phyloP scores from a whole-genome alignment of 106 monocot genomes.

The Dendrobium officinale region DNA sequence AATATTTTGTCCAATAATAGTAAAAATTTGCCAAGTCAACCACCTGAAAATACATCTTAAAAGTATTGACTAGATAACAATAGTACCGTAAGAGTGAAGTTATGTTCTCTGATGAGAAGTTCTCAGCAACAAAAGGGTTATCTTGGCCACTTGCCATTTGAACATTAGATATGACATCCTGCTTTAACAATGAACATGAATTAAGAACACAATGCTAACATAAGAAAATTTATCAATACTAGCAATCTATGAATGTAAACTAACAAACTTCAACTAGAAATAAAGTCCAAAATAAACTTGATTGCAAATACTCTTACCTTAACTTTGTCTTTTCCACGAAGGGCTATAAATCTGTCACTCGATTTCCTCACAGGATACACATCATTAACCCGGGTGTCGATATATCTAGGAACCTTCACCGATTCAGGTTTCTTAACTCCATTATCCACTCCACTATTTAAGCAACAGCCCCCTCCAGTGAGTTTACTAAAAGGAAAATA shows the following conservation, averaged over 20 bases:
- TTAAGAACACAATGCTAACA: not conserved
- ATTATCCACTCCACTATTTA: conserved; percentile 5
- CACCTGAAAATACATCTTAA: not conserved
- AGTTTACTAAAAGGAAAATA: not conserved
- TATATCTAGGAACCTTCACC: conserved; percentile 43
- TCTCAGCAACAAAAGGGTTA: conserved; percentile 9
- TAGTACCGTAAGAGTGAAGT: conserved; percentile 21
- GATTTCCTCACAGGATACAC: conserved; percentile 60
- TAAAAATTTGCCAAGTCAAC: not conserved
- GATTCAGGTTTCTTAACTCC: conserved; percentile 18
- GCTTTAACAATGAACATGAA: conserved; percentile 7
- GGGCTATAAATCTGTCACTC: conserved; percentile 40
- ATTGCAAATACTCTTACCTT: conserved; percentile 26
- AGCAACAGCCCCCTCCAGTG: not conserved
- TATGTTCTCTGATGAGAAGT: conserved; percentile 1
- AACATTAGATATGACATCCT: conserved; percentile 16
- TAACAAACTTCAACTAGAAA: not conserved
- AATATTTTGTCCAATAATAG: not conserved
- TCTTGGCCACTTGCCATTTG: not conserved
- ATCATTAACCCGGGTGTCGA: conserved; percentile 43
- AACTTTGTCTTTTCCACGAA: conserved; percentile 31
- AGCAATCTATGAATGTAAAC: not conserved
- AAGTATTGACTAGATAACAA: not conserved
- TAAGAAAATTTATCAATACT: not conserved
- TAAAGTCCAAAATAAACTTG: conserved; percentile 2